These are phyloP conservation scores for Peterozyma toletana DNA, from an alignment of 805 yeast genomes.

Conservation along the genomic window DNA sequence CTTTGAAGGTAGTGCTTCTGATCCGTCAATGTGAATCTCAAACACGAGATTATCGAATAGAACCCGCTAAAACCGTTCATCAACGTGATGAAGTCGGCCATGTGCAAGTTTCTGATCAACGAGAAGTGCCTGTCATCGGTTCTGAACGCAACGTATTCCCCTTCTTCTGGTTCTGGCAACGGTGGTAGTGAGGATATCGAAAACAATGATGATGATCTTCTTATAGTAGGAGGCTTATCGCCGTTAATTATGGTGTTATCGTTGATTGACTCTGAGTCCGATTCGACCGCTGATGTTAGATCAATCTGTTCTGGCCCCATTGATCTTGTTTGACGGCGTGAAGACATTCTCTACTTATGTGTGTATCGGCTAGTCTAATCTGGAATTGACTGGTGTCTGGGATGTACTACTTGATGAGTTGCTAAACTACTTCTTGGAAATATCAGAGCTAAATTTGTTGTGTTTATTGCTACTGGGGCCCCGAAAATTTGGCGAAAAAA, in stretches of 20 bases:
- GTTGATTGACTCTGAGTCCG: background rate
- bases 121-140: conserved; percentile 82
- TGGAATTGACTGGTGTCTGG: too few relatives aligned
- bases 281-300: background rate
- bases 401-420: too few relatives aligned
- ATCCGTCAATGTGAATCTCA: conserved; percentile 70
- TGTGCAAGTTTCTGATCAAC: conserved; percentile 77
- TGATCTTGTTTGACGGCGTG: too few relatives aligned
- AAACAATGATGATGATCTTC: conserved; percentile 48
- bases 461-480: too few relatives aligned
- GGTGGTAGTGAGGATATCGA: conserved; percentile 50
- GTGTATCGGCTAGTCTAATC: too few relatives aligned
- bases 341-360: too few relatives aligned
- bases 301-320: too few relatives aligned
- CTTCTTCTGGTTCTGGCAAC: conserved; percentile 69
- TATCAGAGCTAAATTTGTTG: too few relatives aligned
- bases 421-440: too few relatives aligned
- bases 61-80: conserved; percentile 93
- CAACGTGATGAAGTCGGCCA: conserved; percentile 95
- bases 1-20: conserved; percentile 69
- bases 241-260: background rate
- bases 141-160: conserved; percentile 73
- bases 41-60: conserved; percentile 79
- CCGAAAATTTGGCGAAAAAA: too few relatives aligned
- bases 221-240: conserved; percentile 22